Evolutionary conservation across 257 asterid genomes (phyloP).

Genomic region (Buddleja alternifolia): DNA sequence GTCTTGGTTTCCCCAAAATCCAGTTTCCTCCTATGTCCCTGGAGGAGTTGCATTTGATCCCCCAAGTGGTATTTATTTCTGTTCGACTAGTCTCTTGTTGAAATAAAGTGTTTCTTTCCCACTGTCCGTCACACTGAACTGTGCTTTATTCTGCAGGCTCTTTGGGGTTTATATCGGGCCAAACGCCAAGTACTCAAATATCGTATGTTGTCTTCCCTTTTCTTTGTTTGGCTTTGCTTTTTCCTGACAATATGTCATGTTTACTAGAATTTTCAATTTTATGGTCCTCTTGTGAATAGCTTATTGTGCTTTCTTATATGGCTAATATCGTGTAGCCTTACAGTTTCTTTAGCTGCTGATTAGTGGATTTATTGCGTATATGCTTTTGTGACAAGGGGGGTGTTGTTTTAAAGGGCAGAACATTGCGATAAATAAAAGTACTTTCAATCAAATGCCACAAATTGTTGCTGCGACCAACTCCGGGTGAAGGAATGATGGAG

Average conservation of each 20-base stretch:
- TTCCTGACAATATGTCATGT: neutral
- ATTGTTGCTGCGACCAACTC: no score
- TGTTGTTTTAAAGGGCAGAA: no score
- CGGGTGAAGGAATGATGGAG: no score
- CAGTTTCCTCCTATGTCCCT: conserved; percentile 49
- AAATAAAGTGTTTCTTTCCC: neutral
- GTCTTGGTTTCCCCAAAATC: conserved; percentile 62
- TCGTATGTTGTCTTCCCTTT: conserved; percentile 24
- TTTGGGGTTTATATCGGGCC: conserved; percentile 35
- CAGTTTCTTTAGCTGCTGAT: no score
- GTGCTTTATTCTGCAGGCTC: conserved; percentile 35
- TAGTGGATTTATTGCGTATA: no score
- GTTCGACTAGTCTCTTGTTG: neutral
- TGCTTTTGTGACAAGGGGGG: no score
- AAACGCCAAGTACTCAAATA: conserved; percentile 30
- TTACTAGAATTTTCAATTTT: neutral
- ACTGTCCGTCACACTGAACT: neutral
- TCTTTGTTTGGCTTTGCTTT: neutral
- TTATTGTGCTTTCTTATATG: no score
- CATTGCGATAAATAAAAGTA: no score
- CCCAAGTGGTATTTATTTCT: conserved; percentile 33
- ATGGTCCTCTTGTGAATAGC: neutral
- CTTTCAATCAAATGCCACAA: no score
- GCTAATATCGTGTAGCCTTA: no score
- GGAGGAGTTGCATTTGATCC: conserved; percentile 45